Conservation (phyloP, 148 eudicot species). For the Vaccinium darrowii region DNA sequence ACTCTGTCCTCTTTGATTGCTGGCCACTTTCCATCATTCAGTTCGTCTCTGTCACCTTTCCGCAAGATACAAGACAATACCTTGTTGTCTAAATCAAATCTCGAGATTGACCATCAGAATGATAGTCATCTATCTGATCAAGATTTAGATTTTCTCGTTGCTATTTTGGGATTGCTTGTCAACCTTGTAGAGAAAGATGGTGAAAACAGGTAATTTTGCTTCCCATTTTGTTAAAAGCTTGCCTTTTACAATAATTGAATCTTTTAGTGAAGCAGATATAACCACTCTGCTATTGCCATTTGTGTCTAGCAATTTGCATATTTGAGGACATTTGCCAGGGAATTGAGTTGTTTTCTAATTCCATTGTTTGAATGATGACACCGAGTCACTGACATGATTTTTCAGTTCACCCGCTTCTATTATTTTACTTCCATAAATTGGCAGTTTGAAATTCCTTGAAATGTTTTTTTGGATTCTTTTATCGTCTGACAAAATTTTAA, state of each 20-base stretch:
- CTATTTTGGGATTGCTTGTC: slow-evolving; percentile 88
- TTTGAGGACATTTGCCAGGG: neutral
- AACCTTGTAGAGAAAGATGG: slow-evolving; percentile 91
- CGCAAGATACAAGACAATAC: slow-evolving; percentile 30
- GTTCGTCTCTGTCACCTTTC: slow-evolving; percentile 28
- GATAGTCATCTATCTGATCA: slow-evolving; percentile 65
- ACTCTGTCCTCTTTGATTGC: slow-evolving; percentile 77
- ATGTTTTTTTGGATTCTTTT: neutral
- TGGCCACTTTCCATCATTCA: slow-evolving; percentile 71
- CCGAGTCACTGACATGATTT: neutral
- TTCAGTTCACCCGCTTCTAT: neutral
- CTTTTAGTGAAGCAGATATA: neutral
- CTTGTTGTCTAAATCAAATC: slow-evolving; percentile 25
- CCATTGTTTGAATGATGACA: neutral
- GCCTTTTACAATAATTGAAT: neutral
- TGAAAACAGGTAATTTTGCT: slow-evolving; percentile 54
- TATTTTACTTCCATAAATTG: neutral
- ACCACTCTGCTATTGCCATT: neutral
- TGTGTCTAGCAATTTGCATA: neutral
- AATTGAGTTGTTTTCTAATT: neutral
- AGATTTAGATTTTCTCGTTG: slow-evolving; percentile 88
- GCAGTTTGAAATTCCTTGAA: neutral
- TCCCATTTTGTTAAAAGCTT: neutral
- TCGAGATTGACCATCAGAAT: slow-evolving; percentile 43
- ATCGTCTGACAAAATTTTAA: neutral